These are phyloP conservation scores for Aureobasidium vineae DNA, from an alignment of 2,329 filamentous ascomycete species.

Conservation along the genomic window DNA sequence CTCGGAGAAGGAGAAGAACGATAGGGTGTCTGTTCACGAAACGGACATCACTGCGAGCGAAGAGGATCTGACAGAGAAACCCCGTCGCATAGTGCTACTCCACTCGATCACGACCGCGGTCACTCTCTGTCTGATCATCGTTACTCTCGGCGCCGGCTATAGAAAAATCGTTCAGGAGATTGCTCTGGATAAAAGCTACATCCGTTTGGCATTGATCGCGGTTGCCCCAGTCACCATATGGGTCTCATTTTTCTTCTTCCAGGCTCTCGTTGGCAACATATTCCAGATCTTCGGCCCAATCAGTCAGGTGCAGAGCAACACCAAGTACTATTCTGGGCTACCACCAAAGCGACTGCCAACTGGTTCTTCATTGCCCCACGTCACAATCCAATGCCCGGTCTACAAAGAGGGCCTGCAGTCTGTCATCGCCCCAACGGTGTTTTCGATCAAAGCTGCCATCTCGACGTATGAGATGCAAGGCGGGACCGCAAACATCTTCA, in stretches of 20 bases:
- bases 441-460: too few species aligned
- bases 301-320: constrained; percentile 46
- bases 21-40: constrained; percentile 37
- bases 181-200: constrained; percentile 54
- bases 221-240: constrained; percentile 56
- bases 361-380: constrained; percentile 45
- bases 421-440: constrained; percentile 33
- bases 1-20: constrained; percentile 39
- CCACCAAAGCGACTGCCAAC: constrained; percentile 42
- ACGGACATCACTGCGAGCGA: constrained; percentile 40
- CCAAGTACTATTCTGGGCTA: constrained; percentile 48
- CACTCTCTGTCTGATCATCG: constrained; percentile 54
- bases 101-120: constrained; percentile 55
- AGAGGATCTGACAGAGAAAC: constrained; percentile 39
- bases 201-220: constrained; percentile 56
- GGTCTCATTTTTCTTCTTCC: constrained; percentile 56
- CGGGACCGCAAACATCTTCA: too few species aligned
- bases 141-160: constrained; percentile 59
- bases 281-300: constrained; percentile 48
- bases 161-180: constrained; percentile 56
- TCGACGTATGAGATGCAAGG: too few species aligned
- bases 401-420: constrained; percentile 44
- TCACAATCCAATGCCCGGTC: constrained; percentile 54
- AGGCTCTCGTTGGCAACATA: constrained; percentile 44
- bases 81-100: constrained; percentile 53